These are phyloP conservation scores for Pyricularia sp. DNA, from an alignment of 2,329 filamentous ascomycete species.

Conservation along the genomic window DNA sequence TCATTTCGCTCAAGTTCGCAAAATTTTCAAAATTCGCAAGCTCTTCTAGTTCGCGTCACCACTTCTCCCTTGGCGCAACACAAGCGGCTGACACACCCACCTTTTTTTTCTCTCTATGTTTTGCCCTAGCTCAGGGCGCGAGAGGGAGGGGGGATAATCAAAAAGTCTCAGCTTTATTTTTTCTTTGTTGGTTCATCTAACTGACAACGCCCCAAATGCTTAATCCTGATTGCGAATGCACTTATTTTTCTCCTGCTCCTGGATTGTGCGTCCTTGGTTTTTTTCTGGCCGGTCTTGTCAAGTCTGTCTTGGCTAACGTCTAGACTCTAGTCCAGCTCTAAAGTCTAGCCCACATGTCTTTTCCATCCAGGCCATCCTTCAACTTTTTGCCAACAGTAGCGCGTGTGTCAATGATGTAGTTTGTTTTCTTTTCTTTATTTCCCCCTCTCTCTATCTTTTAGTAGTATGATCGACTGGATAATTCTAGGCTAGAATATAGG, in stretches of 20 bases:
- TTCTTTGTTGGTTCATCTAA: background rate
- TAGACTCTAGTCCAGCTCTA: no score
- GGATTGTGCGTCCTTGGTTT: background rate
- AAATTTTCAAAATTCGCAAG: background rate
- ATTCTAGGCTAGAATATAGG: no score
- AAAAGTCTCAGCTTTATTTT: background rate
- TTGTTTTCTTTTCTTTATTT: background rate
- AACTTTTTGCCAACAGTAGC: background rate
- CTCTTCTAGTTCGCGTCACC: background rate
- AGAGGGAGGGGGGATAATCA: background rate
- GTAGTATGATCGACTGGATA: no score
- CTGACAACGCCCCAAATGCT: background rate
- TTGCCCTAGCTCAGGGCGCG: background rate
- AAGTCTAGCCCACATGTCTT: background rate
- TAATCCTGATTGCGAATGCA: background rate
- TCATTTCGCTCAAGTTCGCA: background rate
- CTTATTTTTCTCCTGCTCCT: no score
- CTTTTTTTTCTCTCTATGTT: background rate
- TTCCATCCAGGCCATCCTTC: background rate
- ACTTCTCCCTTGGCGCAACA: background rate
- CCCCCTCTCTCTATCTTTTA: no score
- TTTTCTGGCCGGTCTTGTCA: background rate
- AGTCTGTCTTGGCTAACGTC: background rate
- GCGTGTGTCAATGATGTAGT: no score
- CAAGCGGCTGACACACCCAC: background rate